Conservation (phyloP, 768 basidiomycete species). For the Amanita thiersii region DNA sequence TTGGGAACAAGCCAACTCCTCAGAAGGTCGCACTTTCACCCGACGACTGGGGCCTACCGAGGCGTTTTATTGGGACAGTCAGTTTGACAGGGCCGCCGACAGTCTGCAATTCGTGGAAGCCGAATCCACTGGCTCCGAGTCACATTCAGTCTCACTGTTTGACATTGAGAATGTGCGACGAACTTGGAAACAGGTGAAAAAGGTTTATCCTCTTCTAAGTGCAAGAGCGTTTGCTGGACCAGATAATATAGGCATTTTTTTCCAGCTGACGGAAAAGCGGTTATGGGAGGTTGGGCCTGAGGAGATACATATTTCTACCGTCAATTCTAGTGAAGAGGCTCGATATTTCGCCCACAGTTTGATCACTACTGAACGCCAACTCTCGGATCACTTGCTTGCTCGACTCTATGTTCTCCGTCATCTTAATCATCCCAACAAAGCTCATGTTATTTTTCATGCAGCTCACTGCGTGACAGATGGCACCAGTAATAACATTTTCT, state of each 20-base stretch:
- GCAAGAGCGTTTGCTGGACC: constrained; percentile 28
- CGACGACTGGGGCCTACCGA: constrained; percentile 31
- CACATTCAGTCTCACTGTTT: constrained; percentile 13
- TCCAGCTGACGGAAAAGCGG: constrained; percentile 31
- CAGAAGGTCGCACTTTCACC: constrained; percentile 18
- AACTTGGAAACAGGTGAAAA: constrained; percentile 41
- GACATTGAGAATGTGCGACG: constrained; percentile 24
- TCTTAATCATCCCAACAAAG: constrained; percentile 22
- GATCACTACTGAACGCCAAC: constrained; percentile 23
- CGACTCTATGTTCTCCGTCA: constrained; percentile 33
- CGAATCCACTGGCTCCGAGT: constrained; percentile 12
- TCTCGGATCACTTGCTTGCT: constrained; percentile 34
- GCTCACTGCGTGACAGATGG: constrained; percentile 48
- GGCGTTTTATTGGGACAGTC: constrained; percentile 33
- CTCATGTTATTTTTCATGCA: constrained; percentile 34
- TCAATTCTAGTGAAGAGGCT: constrained; percentile 27
- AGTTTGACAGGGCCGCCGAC: constrained; percentile 37
- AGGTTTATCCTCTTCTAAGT: constrained; percentile 40
- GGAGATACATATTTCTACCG: constrained; percentile 30
- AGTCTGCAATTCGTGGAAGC: constrained; percentile 27
- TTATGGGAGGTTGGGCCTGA: constrained; percentile 21
- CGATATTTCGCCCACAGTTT: constrained; percentile 18
- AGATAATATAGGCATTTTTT: constrained; percentile 21
- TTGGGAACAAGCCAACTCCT: too few species aligned
- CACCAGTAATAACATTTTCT: constrained; percentile 29